Percentiles rank a stretch among this genome's conserved stretches.
Evolutionary conservation across 1,139 yeast species (phyloP).

Genomic region (Blastobotrys buckinghamii): DNA sequence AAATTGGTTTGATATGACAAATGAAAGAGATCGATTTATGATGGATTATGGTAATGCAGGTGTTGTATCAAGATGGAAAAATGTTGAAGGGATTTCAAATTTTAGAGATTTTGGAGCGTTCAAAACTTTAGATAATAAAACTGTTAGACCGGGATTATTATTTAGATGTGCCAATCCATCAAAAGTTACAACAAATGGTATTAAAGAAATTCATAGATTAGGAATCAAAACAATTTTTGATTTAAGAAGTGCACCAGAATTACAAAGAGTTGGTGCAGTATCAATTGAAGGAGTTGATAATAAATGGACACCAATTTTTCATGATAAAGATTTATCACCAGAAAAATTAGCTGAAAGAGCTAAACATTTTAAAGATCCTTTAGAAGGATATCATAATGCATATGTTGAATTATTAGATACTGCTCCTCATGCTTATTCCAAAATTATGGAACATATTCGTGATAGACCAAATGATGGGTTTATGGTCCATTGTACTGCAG

Average conservation of each 20-base stretch:
- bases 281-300: constrained; percentile 43
- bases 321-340: constrained; percentile 56
- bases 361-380: constrained; percentile 50
- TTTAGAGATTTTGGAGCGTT: constrained; percentile 84
- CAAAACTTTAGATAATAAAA: constrained; percentile 29
- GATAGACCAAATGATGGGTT: constrained; percentile 48
- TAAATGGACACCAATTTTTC: constrained; percentile 56
- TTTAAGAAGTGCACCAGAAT: constrained; percentile 60
- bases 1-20: constrained; percentile 46
- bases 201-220: constrained; percentile 36
- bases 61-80: constrained; percentile 49
- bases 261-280: constrained; percentile 43
- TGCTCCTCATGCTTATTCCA: constrained; percentile 35
- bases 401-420: constrained; percentile 52
- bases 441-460: constrained; percentile 36
- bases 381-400: constrained; percentile 59
- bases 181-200: constrained; percentile 42
- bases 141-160: constrained; percentile 49
- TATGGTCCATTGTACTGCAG: constrained; percentile 76
- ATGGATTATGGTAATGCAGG: constrained; percentile 37
- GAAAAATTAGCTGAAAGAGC: constrained; percentile 56
- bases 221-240: constrained; percentile 60
- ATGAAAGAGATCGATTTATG: constrained; percentile 50
- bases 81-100: constrained; percentile 62
- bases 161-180: constrained; percentile 63